These are phyloP conservation scores for Gypsophila paniculata DNA, from an alignment of 179 eudicot species.

Conservation along the genomic window DNA sequence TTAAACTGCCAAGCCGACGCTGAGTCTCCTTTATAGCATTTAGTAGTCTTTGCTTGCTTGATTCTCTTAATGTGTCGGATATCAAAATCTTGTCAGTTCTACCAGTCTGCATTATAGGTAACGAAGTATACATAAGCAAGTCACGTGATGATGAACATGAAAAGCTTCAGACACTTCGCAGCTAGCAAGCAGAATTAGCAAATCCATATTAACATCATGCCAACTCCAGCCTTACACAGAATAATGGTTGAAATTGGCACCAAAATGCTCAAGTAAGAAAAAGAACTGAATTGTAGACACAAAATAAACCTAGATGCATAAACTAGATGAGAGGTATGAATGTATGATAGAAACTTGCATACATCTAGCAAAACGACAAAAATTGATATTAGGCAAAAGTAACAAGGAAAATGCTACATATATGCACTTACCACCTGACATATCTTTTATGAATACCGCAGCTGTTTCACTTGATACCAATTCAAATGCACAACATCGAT, in stretches of 20 bases:
- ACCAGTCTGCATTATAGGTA: slow-evolving; percentile 37
- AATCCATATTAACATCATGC: background rate
- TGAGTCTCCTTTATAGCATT: slow-evolving; percentile 61
- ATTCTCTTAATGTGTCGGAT: slow-evolving; percentile 58
- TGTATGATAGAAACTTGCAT: background rate
- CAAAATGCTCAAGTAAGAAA: background rate
- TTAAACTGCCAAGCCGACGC: slow-evolving; percentile 46
- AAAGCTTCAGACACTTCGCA: background rate
- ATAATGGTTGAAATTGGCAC: background rate
- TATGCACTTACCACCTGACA: background rate
- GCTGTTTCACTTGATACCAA: background rate
- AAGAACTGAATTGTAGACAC: background rate
- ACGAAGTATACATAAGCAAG: slow-evolving; percentile 17
- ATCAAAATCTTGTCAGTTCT: slow-evolving; percentile 58
- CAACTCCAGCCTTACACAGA: background rate
- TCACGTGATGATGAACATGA: background rate
- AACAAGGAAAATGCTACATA: background rate
- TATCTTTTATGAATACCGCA: background rate
- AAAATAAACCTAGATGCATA: background rate
- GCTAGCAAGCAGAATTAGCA: background rate
- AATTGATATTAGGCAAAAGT: too few relatives aligned
- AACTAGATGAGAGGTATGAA: background rate
- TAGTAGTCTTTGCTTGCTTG: slow-evolving; percentile 64
- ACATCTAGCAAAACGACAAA: background rate
- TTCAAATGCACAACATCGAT: background rate